Evolutionary conservation across 2,329 filamentous ascomycete genomes (phyloP).

Genomic region (Aspergillus sp.): DNA sequence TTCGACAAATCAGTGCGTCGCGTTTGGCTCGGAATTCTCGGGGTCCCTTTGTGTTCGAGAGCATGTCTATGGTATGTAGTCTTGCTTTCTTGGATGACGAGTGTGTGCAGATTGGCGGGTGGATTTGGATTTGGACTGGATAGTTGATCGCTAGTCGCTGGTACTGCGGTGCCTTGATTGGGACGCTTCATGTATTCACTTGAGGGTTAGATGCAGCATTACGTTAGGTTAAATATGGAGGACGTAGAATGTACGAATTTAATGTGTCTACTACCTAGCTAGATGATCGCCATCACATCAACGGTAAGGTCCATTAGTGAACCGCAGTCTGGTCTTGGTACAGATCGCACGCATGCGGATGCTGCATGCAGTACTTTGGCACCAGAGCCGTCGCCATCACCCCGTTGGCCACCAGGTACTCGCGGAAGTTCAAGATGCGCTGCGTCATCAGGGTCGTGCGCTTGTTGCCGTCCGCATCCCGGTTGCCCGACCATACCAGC

Average conservation of each 20-base stretch:
- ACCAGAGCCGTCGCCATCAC: constrained; percentile 51
- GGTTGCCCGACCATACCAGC: constrained; percentile 56
- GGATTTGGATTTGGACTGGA: no score
- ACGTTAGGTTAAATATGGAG: no score
- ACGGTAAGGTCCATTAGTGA: constrained; percentile 1
- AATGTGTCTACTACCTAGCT: not conserved
- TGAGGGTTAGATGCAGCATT: no score
- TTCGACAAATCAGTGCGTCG: no score
- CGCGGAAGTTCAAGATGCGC: constrained; percentile 58
- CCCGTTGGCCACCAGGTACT: constrained; percentile 57
- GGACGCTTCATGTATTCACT: not conserved
- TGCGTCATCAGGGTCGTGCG: constrained; percentile 54
- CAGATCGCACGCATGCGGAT: constrained; percentile 58
- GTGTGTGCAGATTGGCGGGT: no score
- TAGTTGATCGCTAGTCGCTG: no score
- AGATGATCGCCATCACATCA: not conserved
- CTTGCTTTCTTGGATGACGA: no score
- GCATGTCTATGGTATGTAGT: no score
- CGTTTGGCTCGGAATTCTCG: no score
- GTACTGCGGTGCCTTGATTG: no score
- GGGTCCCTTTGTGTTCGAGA: no score
- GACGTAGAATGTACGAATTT: no score
- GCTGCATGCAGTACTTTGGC: constrained; percentile 57
- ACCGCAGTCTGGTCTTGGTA: constrained; percentile 50
- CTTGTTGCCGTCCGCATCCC: constrained; percentile 49